These are phyloP conservation scores for Singerocomus inundabilis DNA, from an alignment of 1,284 basidiomycete species.

Conservation along the genomic window DNA sequence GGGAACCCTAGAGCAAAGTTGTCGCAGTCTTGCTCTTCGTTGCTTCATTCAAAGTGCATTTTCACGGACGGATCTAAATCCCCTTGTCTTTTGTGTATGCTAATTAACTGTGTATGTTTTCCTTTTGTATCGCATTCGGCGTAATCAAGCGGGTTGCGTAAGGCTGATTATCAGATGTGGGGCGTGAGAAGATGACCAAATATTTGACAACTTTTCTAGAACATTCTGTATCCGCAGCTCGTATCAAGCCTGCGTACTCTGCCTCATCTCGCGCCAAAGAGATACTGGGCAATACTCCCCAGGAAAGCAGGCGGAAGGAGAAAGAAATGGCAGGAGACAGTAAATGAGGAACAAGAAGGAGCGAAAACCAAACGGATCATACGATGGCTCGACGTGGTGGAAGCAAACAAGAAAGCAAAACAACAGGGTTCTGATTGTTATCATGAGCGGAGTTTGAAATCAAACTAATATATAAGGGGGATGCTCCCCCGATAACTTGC, in stretches of 20 bases:
- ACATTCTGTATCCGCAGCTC: conserved; percentile 20
- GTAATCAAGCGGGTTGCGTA: too few relatives aligned
- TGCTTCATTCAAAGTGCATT: neutral
- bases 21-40: neutral
- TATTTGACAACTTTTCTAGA: conserved; percentile 27
- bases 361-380: conserved; percentile 15
- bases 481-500: conserved; percentile 9
- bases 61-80: conserved; percentile 5
- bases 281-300: too few relatives aligned
- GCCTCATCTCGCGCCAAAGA: too few relatives aligned
- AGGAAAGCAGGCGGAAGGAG: neutral
- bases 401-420: conserved; percentile 22
- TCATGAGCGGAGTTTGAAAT: conserved; percentile 34
- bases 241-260: neutral
- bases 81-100: conserved; percentile 2
- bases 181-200: conserved; percentile 13
- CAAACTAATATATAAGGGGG: conserved; percentile 29
- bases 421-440: conserved; percentile 14
- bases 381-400: conserved; percentile 19
- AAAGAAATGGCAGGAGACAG: neutral
- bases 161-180: conserved; percentile 5
- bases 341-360: neutral
- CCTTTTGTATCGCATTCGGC: neutral
- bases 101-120: conserved; percentile 5
- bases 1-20: neutral